Evolutionary conservation across 225 moss, liverwort and hornwort genomes (phyloP), one percentile per base, ranked within the genome.

Genomic region (Takakia lepidozioides): DNA sequence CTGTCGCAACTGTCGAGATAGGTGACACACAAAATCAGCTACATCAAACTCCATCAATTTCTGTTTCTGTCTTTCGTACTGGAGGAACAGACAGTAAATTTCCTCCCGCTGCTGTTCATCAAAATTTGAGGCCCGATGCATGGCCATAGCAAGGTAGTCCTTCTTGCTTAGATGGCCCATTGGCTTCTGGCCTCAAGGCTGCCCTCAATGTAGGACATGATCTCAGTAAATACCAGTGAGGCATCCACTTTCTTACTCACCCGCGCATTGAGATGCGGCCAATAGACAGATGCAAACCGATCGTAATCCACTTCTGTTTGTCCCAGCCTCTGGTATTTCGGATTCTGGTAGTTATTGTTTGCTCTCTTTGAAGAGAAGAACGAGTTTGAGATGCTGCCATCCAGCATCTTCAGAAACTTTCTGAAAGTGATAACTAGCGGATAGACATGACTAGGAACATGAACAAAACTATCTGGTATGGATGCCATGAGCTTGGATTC

Each of bases 301-400:
- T 73, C 73, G 54, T 60, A 82, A 82, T 73, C 76, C 3, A 82
- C 82, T 57, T 82, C 82, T 2, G 51, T 57, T n/a, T n/a, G n/a
- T n/a, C n/a, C n/a, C n/a, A n/a, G n/a, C n/a, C n/a, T n/a, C n/a
- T n/a, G n/a, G n/a, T n/a, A n/a, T n/a, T n/a, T n/a, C n/a, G n/a
- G n/a, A n/a, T n/a, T n/a, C n/a, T n/a, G n/a, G n/a, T n/a, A n/a
- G n/a, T n/a, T n/a, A n/a, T n/a, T n/a, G n/a, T n/a, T n/a, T n/a
- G n/a, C n/a, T n/a, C n/a, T n/a, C 18, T 14, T 26, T 40, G 49
- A 38, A 19, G 53, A 25, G 39, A 64, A 55, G 62, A 61, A 56
- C 27, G 69, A 43, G 43, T 48, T 8, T 32, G 39, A 19, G 18
- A 82, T 45, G 47, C 82, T 76, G 17, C 77, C 77, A 52, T 82